Evolutionary conservation across 148 eudicot genomes (phyloP).

Genomic region (Arbutus unedo): DNA sequence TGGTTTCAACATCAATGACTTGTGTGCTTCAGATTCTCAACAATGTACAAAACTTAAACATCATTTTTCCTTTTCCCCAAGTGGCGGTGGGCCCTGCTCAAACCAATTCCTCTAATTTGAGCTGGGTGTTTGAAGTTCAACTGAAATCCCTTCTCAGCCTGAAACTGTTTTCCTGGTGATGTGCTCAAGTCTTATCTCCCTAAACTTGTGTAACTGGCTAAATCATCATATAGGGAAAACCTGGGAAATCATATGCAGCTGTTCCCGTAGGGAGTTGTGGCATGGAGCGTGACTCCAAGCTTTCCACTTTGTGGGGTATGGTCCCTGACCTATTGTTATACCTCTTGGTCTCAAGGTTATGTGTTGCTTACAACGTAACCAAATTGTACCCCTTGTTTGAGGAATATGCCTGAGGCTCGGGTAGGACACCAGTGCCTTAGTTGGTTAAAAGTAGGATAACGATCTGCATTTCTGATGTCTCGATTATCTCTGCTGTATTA

Average conservation of each 20-base stretch:
- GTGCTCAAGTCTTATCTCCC: background rate
- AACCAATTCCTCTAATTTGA: background rate
- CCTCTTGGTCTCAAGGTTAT: conserved; percentile 1
- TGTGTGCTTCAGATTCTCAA: background rate
- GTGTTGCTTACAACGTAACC: background rate
- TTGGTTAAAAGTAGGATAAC: background rate
- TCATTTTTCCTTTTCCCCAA: background rate
- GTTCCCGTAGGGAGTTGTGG: background rate
- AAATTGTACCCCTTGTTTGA: background rate
- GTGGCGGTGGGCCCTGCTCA: background rate
- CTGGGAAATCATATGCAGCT: background rate
- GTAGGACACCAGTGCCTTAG: background rate
- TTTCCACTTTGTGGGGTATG: background rate
- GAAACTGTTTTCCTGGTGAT: background rate
- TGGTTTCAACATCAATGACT: background rate
- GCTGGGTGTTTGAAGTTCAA: background rate
- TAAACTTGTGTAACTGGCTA: background rate
- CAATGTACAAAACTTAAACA: background rate
- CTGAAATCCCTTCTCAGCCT: background rate
- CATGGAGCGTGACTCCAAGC: background rate
- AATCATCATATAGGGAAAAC: background rate
- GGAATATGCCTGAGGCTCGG: background rate
- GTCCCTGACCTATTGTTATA: background rate
- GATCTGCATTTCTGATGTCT: background rate
- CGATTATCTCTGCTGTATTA: background rate